These are phyloP conservation scores for Dimocarpus longan DNA, from an alignment of 345 rosid species.

Conservation along the genomic window DNA sequence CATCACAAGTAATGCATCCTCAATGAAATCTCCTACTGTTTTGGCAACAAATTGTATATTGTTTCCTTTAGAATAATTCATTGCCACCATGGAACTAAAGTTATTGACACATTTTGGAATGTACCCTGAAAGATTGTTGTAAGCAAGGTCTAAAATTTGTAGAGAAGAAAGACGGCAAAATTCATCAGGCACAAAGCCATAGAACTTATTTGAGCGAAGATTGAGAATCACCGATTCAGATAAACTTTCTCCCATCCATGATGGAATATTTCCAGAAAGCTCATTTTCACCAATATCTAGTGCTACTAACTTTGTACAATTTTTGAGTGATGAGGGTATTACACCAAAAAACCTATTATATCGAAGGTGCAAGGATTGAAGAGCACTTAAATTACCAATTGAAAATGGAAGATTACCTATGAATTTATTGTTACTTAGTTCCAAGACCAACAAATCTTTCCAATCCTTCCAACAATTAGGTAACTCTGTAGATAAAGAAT, in stretches of 20 bases:
- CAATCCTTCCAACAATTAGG: too few relatives aligned
- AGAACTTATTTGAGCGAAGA: constrained; percentile 21
- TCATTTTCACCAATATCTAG: neutral
- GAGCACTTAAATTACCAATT: too few relatives aligned
- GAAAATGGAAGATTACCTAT: too few relatives aligned
- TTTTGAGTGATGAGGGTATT: neutral
- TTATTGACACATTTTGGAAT: neutral
- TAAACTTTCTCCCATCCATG: constrained; percentile 4
- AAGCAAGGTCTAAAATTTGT: neutral
- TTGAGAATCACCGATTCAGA: neutral
- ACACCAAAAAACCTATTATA: neutral
- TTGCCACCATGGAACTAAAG: neutral
- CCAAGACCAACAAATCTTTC: too few relatives aligned
- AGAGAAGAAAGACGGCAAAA: neutral
- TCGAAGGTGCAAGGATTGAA: too few relatives aligned
- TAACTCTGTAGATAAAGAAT: too few relatives aligned
- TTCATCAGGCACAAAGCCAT: neutral
- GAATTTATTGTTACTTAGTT: too few relatives aligned
- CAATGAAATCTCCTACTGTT: too few relatives aligned
- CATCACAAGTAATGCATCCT: neutral
- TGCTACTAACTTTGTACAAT: neutral
- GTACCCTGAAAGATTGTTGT: neutral
- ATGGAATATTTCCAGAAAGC: neutral
- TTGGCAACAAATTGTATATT: too few relatives aligned
- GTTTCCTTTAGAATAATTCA: too few relatives aligned